These are phyloP conservation scores for Leccinum broughii DNA, from an alignment of 768 basidiomycete genomes.

Conservation along the genomic window DNA sequence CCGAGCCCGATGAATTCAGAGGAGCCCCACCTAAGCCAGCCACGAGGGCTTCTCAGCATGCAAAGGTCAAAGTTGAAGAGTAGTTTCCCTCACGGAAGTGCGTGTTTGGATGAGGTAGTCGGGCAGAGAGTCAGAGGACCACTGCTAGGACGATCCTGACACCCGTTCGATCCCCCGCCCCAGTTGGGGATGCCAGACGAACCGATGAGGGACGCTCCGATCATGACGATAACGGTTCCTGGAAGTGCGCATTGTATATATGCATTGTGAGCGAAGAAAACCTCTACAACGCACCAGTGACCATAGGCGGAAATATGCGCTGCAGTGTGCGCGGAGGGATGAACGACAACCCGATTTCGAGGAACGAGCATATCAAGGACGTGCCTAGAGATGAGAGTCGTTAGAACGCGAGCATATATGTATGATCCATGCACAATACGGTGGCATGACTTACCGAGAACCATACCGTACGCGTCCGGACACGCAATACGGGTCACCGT, in stretches of 20 bases:
- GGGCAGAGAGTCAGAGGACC: too few species aligned
- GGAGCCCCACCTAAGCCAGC: too few species aligned
- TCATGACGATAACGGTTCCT: constrained; percentile 80
- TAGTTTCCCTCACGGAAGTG: too few species aligned
- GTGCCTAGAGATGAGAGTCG: constrained; percentile 61
- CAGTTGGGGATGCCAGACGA: too few species aligned
- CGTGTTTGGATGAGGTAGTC: too few species aligned
- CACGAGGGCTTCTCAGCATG: too few species aligned
- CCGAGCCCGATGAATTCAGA: too few species aligned
- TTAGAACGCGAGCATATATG: neutral
- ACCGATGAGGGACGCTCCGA: constrained; percentile 41
- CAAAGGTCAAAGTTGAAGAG: too few species aligned
- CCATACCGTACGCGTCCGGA: constrained; percentile 78
- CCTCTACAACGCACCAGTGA: constrained; percentile 53
- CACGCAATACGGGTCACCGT: constrained; percentile 58
- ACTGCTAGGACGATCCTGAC: too few species aligned
- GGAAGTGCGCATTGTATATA: neutral
- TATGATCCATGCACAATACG: neutral
- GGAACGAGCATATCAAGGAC: constrained; percentile 72
- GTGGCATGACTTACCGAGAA: constrained; percentile 51
- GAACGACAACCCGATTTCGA: constrained; percentile 67
- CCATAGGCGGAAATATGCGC: constrained; percentile 75
- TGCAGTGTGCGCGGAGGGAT: constrained; percentile 63
- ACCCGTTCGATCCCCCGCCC: too few species aligned
- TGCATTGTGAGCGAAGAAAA: neutral